Base-by-base conservation (phyloP, 202 grass and related monocot genomes). In the Carex sylvatica region DNA sequence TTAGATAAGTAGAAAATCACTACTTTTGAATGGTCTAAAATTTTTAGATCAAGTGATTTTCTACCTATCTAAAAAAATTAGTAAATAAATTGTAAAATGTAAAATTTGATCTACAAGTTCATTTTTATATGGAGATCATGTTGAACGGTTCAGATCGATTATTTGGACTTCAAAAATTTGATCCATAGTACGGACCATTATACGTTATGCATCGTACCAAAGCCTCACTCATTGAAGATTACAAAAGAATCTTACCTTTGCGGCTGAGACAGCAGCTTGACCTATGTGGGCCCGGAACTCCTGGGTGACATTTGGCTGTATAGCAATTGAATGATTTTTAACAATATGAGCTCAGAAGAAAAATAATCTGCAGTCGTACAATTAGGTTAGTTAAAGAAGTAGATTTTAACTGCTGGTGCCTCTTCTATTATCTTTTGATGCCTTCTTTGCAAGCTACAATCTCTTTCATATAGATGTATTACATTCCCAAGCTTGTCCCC, bases 351-450 rank as follows among this genome's bases (percentile, higher is more conserved):
- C 70, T 51, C 70, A 73, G 5, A 51, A 15, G 11, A 14, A 5
- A 52, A 73, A 73, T 52, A 73, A 73, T 28, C 2, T 52, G 46
- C 69, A 49, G 42, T 19, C 12, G 3, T 72, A 42, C 28, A 13
- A 65, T 14, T 85, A 78, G 42, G 5, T 61, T 23, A 11, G n/a
- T 80, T 42, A 65, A 80, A 84, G 70, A 79, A 73, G 77, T 78
- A 61, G 68, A 90, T 68, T 28, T 88, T 87, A 93, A 98, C 95
- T 78, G 95, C 95, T 26, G 95, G 95, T 72, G 95, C 95, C 85
- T 98, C 95, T 87, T 98, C 95, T 1, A 98, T 98, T 49, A 98
- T 98, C 71, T 98, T 98, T 52, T 98, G 95, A 80, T 95, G 92
- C 85, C 95, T 93, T 89, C 95, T 93, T 79, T 98, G 95, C 80